Percentiles rank a stretch among this genome's conserved stretches.
These are phyloP conservation scores for Epichloe gansuensis DNA, from an alignment of 2,329 filamentous ascomycete species.

Conservation along the genomic window DNA sequence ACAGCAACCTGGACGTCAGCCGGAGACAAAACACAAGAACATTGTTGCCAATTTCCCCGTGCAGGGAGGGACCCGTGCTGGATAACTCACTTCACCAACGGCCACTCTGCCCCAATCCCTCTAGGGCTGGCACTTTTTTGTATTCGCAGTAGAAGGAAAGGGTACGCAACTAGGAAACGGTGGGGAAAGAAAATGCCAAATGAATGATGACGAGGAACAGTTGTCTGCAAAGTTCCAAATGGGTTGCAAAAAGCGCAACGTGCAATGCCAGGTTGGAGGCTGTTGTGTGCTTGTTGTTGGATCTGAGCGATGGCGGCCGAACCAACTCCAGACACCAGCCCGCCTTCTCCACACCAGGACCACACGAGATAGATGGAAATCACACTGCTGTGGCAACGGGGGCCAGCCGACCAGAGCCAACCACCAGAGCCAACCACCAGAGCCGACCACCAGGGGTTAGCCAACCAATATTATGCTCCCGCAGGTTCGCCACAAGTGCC, in stretches of 20 bases:
- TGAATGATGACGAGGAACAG: neutral
- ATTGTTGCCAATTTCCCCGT: neutral
- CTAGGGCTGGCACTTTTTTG: neutral
- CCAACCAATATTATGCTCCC: neutral
- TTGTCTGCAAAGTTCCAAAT: neutral
- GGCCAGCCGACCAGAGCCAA: neutral
- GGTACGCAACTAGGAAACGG: neutral
- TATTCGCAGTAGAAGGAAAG: neutral
- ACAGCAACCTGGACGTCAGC: conserved; percentile 2
- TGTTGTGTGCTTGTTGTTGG: neutral
- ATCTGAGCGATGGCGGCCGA: conserved; percentile 1
- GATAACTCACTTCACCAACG: neutral
- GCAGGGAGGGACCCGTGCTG: neutral
- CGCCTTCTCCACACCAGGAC: neutral
- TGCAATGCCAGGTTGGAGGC: neutral
- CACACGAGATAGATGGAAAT: neutral
- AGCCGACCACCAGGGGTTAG: neutral
- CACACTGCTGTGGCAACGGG: conserved; percentile 2
- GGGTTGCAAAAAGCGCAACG: neutral
- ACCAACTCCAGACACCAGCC: neutral
- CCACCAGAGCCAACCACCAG: neutral
- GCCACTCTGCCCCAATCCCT: neutral
- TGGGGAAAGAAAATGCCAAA: neutral
- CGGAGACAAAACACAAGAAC: conserved; percentile 1
- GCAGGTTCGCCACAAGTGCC: neutral